Evolutionary conservation across 345 rosid species (phyloP), one percentile per base, ranked within the genome.

Genomic region (Populus simonii): DNA sequence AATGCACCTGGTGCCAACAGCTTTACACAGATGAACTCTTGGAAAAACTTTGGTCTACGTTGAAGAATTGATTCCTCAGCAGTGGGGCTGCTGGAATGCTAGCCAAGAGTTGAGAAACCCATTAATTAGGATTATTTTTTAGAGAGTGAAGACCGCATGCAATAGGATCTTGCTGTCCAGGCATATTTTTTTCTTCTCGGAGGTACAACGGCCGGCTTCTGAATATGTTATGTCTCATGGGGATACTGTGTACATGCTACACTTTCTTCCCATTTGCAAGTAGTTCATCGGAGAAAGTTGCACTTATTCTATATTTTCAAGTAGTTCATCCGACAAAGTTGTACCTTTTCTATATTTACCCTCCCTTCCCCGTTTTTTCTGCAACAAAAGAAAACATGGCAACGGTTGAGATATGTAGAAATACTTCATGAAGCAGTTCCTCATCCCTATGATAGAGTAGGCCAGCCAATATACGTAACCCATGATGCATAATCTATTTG

Each of bases 51-150:
- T 31, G 33, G 33, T 31, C 33, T 31, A 31, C 33, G 33, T 31
- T 31, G 33, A 31, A 31, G 33, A 31, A 33, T 33, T 33, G 38
- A 73, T 83, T 62, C 55, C 41, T 73, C 81, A 66, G 80, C 89
- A 93, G 99, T 95, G 99, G 99, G 97, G 97, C 86, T 82, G 91
- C 83, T 95, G 98, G 99, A 95, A 88, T 84, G 89, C 91, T 70
- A 85, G 89, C 82, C 93, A 93, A 83, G 99, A 93, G 87, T 74
- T 84, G 75, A 88, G 83, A 84, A 85, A 83, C 79, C 99, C 97
- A 76, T 93, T 94, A 68, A 80, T 95, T 45, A 79, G 84, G 83
- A 88, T 93, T 70, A 76, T 92, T 78, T 94, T 92, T 45, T 91
- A 90, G 74, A 90, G 91, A 80, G 97, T 89, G 78, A 90, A 87